Evolutionary conservation across 1,284 basidiomycete species (phyloP).

Genomic region (Irpex rosettiformis): DNA sequence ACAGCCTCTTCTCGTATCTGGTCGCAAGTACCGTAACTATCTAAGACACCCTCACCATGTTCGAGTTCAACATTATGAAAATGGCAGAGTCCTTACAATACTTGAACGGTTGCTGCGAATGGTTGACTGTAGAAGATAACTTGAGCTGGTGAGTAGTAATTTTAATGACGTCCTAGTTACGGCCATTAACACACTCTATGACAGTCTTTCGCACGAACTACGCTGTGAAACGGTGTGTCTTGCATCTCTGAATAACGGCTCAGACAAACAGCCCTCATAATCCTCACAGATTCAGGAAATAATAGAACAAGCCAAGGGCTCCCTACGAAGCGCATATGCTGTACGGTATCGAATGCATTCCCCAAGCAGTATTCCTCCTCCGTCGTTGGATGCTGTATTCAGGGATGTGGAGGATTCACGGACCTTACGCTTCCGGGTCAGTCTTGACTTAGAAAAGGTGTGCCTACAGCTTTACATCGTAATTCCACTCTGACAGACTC

Average conservation of each 20-base stretch:
- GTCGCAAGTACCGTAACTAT: background rate
- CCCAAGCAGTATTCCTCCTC: background rate
- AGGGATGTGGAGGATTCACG: background rate
- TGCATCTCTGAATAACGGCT: too few relatives aligned
- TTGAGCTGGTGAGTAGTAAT: background rate
- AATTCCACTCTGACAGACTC: background rate
- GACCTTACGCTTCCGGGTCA: background rate
- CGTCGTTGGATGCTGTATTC: background rate
- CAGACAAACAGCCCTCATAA: too few relatives aligned
- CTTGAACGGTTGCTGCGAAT: background rate
- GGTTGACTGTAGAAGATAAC: background rate
- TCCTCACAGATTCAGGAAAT: background rate
- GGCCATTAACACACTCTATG: too few relatives aligned
- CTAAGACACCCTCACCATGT: background rate
- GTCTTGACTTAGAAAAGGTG: background rate
- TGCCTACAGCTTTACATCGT: background rate
- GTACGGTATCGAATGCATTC: background rate
- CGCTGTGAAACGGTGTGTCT: too few relatives aligned
- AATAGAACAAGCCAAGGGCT: background rate
- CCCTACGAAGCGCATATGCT: background rate
- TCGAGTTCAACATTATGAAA: background rate
- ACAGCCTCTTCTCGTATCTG: too few relatives aligned
- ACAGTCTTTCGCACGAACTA: too few relatives aligned
- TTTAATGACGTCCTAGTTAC: too few relatives aligned
- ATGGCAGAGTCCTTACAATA: background rate